Evolutionary conservation across 768 basidiomycete species (phyloP).

Genomic region (Pleurotus djamor): DNA sequence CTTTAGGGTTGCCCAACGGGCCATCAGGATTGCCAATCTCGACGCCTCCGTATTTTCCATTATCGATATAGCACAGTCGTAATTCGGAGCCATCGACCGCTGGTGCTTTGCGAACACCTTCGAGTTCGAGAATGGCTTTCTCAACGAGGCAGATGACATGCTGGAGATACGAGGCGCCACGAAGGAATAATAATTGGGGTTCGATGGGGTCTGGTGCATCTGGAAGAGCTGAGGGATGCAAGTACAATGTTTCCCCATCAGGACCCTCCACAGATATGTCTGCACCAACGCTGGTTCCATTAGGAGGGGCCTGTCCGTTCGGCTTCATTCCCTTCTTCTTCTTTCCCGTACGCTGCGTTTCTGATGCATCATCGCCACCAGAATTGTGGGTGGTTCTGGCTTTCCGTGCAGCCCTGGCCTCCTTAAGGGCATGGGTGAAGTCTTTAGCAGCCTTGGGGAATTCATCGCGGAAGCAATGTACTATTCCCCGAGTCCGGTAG

Average conservation of each 20-base stretch:
- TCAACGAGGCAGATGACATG: constrained; percentile 78
- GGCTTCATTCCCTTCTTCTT: constrained; percentile 55
- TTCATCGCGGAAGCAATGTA: constrained; percentile 87
- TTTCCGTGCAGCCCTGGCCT: constrained; percentile 71
- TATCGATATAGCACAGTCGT: constrained; percentile 71
- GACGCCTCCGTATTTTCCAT: constrained; percentile 79
- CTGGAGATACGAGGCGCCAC: constrained; percentile 81
- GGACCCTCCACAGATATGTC: constrained; percentile 44
- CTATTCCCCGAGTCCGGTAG: constrained; percentile 86
- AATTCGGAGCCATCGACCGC: constrained; percentile 72
- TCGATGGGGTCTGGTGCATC: constrained; percentile 88
- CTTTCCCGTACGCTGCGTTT: constrained; percentile 35
- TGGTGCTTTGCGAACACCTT: constrained; percentile 59
- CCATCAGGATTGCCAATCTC: constrained; percentile 84
- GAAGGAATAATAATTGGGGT: constrained; percentile 78
- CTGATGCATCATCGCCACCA: background rate
- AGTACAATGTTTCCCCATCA: constrained; percentile 48
- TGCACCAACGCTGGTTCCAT: constrained; percentile 52
- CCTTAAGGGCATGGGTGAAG: constrained; percentile 78
- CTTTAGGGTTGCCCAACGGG: constrained; percentile 59
- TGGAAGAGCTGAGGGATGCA: constrained; percentile 75
- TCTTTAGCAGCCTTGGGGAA: constrained; percentile 72
- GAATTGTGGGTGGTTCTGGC: constrained; percentile 49
- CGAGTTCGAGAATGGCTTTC: constrained; percentile 64
- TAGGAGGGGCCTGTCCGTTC: constrained; percentile 65